These are phyloP conservation scores for Rhododendron molle DNA, from an alignment of 148 eudicot species.

Conservation along the genomic window DNA sequence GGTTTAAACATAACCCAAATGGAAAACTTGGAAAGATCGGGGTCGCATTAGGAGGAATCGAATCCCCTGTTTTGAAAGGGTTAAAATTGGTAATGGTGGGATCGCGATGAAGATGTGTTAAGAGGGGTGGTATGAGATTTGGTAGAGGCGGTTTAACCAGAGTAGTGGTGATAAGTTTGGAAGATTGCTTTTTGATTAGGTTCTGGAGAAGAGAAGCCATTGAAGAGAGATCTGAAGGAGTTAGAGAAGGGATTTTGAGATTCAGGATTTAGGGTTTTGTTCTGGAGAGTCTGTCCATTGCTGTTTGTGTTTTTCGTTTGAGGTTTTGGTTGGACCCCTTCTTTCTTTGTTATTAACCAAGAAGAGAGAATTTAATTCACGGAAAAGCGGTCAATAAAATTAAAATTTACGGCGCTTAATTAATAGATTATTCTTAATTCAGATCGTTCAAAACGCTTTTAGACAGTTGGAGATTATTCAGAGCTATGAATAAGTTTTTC, in stretches of 20 bases:
- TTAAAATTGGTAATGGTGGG: background rate
- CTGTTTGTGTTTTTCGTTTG: background rate
- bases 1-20: conserved; percentile 21
- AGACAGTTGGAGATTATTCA: too few species aligned
- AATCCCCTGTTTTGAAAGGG: conserved; percentile 1
- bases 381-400: too few species aligned
- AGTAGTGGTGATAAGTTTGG: conserved; percentile 2
- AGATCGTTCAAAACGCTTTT: too few species aligned
- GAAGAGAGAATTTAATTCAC: too few species aligned
- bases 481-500: too few species aligned
- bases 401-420: too few species aligned
- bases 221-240: background rate
- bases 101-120: conserved; percentile 8
- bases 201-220: conserved; percentile 28
- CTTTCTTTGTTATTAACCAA: background rate
- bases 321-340: background rate
- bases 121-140: background rate
- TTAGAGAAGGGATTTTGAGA: background rate
- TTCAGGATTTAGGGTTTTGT: background rate
- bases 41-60: background rate
- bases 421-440: too few species aligned
- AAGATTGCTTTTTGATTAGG: conserved; percentile 15
- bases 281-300: background rate
- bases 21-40: conserved; percentile 31
- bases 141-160: background rate